Evolutionary conservation across 108 stramenopile genomes (phyloP), one percentile per base, ranked within the genome.

Genomic region (Cyclotella baltica): DNA sequence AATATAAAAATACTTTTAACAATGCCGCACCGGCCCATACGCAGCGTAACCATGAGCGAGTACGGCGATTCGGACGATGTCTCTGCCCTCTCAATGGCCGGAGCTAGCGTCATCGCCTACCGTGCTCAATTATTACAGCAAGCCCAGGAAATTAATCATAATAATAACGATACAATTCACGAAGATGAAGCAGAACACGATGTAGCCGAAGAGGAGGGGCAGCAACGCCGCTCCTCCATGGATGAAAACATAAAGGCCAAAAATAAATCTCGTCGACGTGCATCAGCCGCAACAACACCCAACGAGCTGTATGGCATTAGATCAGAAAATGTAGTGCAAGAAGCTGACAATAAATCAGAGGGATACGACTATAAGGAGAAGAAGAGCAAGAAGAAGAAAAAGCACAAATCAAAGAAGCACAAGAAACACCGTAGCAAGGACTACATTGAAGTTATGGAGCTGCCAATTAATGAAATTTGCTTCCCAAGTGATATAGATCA

Each of bases 21-120:
- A 13, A 10, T 46, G 43, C 43, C n/a, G n/a, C 20, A 55, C 53
- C 4, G 61, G 2, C 61, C 31, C 33, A 3, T 35, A 6, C 35
- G 9, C 34, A 62, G 61, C 19, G 31, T 62, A 20, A 55, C 28
- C 23, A 40, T 37, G 55, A 47, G 19, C 19, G 43, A 61, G 8
- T 3, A 43, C 33, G 31, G 18, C 25, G 28, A 63, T 47, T 56
- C 70, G 22, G 81, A 82, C 40, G 81, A 82, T 35, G 69, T 82
- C 5, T 75, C 74, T 59, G 81, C 73, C 30, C 81, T 82, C 23
- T 74, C 81, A 13, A 74, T 82, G 73, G 70, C 70, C 19, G 70
- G 73, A 1, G 81, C 73, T 36, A 75, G 70, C 70, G 61, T 73
- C 62, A 71, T 82, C 53, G 74, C 62, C 22, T 35, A 19, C 31